These are phyloP conservation scores for Trametes hirsuta DNA, from an alignment of 1,284 basidiomycete genomes.

Conservation along the genomic window DNA sequence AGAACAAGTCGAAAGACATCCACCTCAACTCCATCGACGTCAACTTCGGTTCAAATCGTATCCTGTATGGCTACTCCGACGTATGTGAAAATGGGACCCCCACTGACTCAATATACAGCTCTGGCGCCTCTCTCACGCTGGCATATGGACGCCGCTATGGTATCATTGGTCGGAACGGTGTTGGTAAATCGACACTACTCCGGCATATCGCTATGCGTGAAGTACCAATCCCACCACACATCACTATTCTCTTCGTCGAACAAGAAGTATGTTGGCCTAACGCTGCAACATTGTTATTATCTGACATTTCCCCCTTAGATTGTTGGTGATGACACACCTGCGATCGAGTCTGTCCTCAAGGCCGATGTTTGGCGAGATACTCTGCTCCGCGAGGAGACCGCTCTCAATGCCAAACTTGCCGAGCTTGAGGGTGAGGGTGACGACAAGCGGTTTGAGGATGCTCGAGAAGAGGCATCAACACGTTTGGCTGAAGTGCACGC, in stretches of 20 bases:
- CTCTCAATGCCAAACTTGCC: constrained; percentile 73
- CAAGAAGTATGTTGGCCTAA: constrained; percentile 72
- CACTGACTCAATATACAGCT: constrained; percentile 42
- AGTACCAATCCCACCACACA: constrained; percentile 90
- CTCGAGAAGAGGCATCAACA: constrained; percentile 83
- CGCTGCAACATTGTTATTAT: neutral
- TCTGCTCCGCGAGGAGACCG: constrained; percentile 79
- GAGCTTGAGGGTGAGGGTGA: constrained; percentile 76
- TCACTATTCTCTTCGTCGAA: constrained; percentile 97
- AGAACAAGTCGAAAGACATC: constrained; percentile 97
- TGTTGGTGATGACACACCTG: constrained; percentile 90
- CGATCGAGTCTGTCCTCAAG: constrained; percentile 93
- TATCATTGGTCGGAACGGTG: constrained; percentile 86
- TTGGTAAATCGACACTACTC: constrained; percentile 98
- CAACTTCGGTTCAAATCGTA: constrained; percentile 92
- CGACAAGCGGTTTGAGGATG: constrained; percentile 79
- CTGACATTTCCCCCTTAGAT: constrained; percentile 50
- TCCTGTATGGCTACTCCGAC: constrained; percentile 61
- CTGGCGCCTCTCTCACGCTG: constrained; percentile 85
- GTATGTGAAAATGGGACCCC: neutral
- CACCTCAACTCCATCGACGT: constrained; percentile 96
- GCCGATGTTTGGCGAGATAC: constrained; percentile 97
- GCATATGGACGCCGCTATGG: constrained; percentile 90
- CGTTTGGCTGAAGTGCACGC: constrained; percentile 93
- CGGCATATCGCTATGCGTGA: constrained; percentile 96